Percentiles rank a stretch among this genome's conserved stretches.
These are phyloP conservation scores for Evernia prunastri DNA, from an alignment of 495 filamentous ascomycete genomes.

Conservation along the genomic window DNA sequence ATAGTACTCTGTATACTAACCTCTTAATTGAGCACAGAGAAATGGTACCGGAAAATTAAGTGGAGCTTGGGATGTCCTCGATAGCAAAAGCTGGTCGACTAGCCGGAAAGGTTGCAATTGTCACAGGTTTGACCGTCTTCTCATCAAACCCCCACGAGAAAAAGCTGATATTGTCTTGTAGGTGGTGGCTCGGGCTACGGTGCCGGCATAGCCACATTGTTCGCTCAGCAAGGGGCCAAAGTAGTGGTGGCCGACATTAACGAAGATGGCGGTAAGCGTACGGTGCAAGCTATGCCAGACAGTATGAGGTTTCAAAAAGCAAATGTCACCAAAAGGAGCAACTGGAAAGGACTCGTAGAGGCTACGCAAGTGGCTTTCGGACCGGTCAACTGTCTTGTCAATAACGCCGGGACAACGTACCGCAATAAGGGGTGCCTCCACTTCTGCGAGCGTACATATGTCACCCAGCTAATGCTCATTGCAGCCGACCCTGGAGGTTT, in stretches of 20 bases:
- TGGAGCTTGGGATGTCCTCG: slow-evolving; percentile 8
- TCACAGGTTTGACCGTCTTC: slow-evolving; percentile 27
- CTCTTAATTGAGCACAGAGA: not conserved
- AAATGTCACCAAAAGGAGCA: slow-evolving; percentile 45
- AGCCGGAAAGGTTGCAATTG: slow-evolving; percentile 43
- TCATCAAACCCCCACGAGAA: not conserved
- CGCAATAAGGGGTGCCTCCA: slow-evolving; percentile 49
- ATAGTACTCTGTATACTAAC: not conserved
- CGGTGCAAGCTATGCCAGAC: slow-evolving; percentile 37
- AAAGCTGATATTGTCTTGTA: slow-evolving; percentile 24
- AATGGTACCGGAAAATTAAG: slow-evolving; percentile 6
- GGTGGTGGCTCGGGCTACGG: slow-evolving; percentile 55
- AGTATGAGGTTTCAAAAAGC: slow-evolving; percentile 42
- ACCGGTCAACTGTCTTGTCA: slow-evolving; percentile 52
- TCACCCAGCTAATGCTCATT: slow-evolving; percentile 6
- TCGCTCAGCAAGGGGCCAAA: slow-evolving; percentile 51
- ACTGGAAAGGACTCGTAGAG: slow-evolving; percentile 46
- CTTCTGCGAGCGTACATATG: not conserved
- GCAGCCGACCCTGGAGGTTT: slow-evolving; percentile 54
- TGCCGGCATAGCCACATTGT: slow-evolving; percentile 49
- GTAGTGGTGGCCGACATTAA: slow-evolving; percentile 57
- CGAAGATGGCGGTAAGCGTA: slow-evolving; percentile 42
- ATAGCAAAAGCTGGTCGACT: slow-evolving; percentile 28
- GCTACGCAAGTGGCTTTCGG: slow-evolving; percentile 44
- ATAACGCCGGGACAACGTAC: slow-evolving; percentile 69